Evolutionary conservation across 192 early-diverging fungal genomes (phyloP).

Genomic region (Coemansia sp.): DNA sequence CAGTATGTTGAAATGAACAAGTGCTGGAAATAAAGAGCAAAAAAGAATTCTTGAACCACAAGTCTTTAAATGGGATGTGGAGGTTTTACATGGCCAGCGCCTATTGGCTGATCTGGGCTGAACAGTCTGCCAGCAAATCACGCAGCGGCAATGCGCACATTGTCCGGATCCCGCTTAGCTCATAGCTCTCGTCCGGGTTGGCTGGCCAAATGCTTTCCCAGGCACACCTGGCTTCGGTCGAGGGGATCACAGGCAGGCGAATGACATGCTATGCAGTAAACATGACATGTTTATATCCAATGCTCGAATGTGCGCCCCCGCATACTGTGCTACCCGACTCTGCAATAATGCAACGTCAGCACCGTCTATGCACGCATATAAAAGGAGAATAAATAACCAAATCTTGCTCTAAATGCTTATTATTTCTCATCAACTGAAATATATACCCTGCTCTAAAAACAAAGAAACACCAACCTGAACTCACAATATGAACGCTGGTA

Average conservation of each 20-base stretch:
- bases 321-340: neutral
- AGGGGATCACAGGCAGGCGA: neutral
- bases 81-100: constrained; percentile 21
- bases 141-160: neutral
- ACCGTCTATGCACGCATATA: neutral
- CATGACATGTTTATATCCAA: neutral
- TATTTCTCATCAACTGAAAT: no score
- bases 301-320: constrained; percentile 2
- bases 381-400: neutral
- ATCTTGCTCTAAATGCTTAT: no score
- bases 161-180: neutral
- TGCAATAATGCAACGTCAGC: neutral
- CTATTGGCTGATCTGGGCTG: constrained; percentile 24
- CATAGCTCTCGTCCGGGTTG: neutral
- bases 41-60: neutral
- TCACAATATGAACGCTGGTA: constrained; percentile 6
- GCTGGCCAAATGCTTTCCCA: neutral
- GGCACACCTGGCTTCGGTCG: neutral
- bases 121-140: constrained; percentile 1
- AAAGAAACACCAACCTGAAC: neutral
- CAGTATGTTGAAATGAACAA: neutral
- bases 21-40: neutral
- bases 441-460: no score
- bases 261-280: neutral
- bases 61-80: neutral